Evolutionary conservation across 2,329 filamentous ascomycete species (phyloP).

Genomic region (Penicillium sp.): DNA sequence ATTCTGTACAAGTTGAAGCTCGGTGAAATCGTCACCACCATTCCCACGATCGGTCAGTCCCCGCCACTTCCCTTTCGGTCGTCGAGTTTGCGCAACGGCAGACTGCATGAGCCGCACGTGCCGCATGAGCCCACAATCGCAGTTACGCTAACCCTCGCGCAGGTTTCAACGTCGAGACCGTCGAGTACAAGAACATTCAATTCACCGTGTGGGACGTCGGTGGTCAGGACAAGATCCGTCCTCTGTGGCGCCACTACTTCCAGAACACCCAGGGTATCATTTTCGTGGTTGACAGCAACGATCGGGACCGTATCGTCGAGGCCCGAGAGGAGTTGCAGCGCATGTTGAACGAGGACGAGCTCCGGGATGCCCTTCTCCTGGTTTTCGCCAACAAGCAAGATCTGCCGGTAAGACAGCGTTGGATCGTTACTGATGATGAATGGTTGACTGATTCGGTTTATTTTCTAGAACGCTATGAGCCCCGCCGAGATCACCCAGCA

Average conservation of each 20-base stretch:
- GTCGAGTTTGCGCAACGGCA: neutral
- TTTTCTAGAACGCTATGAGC: slow-evolving; percentile 89
- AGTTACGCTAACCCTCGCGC: slow-evolving; percentile 7
- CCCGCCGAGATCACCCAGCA: slow-evolving; percentile 99
- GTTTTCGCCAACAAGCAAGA: slow-evolving; percentile 99
- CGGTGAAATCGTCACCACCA: slow-evolving; percentile 95
- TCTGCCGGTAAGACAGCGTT: slow-evolving; percentile 65
- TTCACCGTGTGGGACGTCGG: slow-evolving; percentile 99
- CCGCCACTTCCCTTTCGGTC: slow-evolving; percentile 2
- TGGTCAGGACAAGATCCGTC: slow-evolving; percentile 99
- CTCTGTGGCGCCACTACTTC: slow-evolving; percentile 99
- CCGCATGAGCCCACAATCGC: neutral
- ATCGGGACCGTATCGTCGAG: slow-evolving; percentile 96
- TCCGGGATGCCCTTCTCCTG: slow-evolving; percentile 91
- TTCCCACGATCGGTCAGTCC: slow-evolving; percentile 87
- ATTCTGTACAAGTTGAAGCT: slow-evolving; percentile 99
- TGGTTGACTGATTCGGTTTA: slow-evolving; percentile 26
- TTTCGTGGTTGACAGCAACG: slow-evolving; percentile 99
- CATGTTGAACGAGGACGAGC: slow-evolving; percentile 98
- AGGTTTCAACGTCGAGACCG: slow-evolving; percentile 99
- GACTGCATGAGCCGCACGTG: neutral
- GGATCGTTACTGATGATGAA: slow-evolving; percentile 1
- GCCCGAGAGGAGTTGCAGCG: slow-evolving; percentile 93
- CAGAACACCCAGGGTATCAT: slow-evolving; percentile 99
- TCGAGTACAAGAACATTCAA: slow-evolving; percentile 99